phyloP scores from a whole-genome alignment of 257 asterid species.

The Eucommia ulmoides region DNA sequence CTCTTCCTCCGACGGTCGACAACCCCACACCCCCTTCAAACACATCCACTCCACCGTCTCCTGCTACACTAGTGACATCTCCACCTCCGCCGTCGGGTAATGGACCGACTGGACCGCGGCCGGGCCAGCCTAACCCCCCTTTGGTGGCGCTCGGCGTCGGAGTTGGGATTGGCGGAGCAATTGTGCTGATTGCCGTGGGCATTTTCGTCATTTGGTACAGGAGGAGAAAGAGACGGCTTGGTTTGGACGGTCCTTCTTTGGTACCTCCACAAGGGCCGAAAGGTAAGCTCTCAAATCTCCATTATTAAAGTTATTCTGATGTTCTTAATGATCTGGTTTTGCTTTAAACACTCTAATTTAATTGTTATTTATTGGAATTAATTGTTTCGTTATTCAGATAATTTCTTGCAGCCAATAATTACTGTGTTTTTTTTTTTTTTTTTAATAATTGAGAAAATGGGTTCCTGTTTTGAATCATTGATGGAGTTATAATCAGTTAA shows the following conservation, averaged over 20 bases:
- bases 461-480: too few relatives aligned
- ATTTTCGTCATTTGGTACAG: conserved; percentile 57
- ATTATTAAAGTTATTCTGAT: too few relatives aligned
- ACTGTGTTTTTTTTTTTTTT: too few relatives aligned
- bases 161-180: conserved; percentile 71
- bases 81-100: conserved; percentile 21
- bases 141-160: conserved; percentile 71
- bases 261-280: conserved; percentile 26
- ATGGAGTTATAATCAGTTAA: too few relatives aligned
- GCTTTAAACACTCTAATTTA: too few relatives aligned
- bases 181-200: conserved; percentile 60
- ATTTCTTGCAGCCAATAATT: too few relatives aligned
- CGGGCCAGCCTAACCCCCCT: conserved; percentile 21
- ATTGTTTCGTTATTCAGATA: too few relatives aligned
- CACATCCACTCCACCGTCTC: not conserved
- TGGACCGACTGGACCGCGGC: conserved; percentile 10
- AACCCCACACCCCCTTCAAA: too few relatives aligned
- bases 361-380: too few relatives aligned
- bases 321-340: too few relatives aligned
- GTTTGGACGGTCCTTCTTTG: conserved; percentile 21
- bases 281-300: conserved; percentile 20
- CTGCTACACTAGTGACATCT: not conserved
- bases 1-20: not conserved
- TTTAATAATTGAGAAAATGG: too few relatives aligned
- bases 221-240: conserved; percentile 41